Base-by-base conservation (phyloP, 306 rosid species). In the Corylus americana region DNA sequence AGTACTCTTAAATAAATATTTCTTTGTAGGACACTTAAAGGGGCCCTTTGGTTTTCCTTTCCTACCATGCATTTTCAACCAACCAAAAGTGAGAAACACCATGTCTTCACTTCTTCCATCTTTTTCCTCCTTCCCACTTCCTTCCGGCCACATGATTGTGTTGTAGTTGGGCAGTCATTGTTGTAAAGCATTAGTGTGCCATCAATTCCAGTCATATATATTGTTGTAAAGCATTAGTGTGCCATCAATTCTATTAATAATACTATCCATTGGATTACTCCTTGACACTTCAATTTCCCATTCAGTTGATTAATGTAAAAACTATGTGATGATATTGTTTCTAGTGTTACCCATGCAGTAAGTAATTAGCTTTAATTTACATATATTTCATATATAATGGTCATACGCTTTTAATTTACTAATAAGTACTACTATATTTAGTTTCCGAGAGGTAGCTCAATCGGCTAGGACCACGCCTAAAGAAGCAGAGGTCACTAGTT, bases 11-110 rank as follows among this genome's bases (percentile, higher is more conserved):
- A 45, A 45, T 45, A 9, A 45, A 45, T 6, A 45, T 12, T 12
- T 14, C 11, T 53, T 14, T 7, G 16, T 14, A 1, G n/a, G 18
- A 5, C 57, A 53, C 4, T 7, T 7, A 45, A 45, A 58, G n/a
- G 25, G 29, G 22, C 64, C 29, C 64, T 58, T 58, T n/a, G 11
- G 7, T 59, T 59, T 59, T 63, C n/a, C 48, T 35, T 66, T 37
- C 48, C 27, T 8, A 14, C 20, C 45, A 14, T 29, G n/a, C 45
- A 29, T 66, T 66, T 66, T 66, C 71, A 17, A 66, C 49, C 71
- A 66, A 58, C 29, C 47, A 18, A 66, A 66, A 66, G 47, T 7
- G 71, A 66, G 71, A 66, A 39, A 66, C 20, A 66, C 71, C 7
- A 35, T 66, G 5, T 17, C 5, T 37, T 64, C 70, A 0, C 42